A percentile compares a stretch with the other conserved stretches of the same genome.
Conservation (phyloP, 2,329 filamentous ascomycete species). For the Calonectria pseudoturangicola region DNA sequence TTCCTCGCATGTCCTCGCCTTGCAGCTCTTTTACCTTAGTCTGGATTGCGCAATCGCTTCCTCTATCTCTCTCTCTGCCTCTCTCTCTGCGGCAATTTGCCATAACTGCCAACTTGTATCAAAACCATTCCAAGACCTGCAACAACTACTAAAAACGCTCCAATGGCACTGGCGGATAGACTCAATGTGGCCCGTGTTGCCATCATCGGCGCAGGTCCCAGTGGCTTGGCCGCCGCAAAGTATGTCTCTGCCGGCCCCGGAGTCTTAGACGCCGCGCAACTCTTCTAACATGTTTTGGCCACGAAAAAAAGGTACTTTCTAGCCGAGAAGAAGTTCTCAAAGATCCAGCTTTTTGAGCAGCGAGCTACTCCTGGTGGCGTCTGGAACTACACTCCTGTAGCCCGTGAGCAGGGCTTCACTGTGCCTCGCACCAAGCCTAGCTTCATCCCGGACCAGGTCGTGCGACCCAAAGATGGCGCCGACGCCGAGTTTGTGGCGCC, state of each 20-base stretch:
- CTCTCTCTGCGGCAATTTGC: conserved; percentile 19
- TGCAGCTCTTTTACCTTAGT: conserved; percentile 11
- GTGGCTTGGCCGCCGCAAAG: conserved; percentile 77
- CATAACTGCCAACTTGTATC: background rate
- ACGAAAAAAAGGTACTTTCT: conserved; percentile 75
- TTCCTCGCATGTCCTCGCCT: background rate
- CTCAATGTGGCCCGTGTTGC: conserved; percentile 71
- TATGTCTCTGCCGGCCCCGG: conserved; percentile 42
- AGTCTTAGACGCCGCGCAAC: no score
- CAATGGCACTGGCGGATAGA: conserved; percentile 49
- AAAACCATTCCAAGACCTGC: background rate
- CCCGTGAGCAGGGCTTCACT: conserved; percentile 53
- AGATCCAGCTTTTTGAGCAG: conserved; percentile 83
- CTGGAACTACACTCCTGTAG: conserved; percentile 78
- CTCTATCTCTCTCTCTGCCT: no score
- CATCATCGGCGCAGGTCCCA: conserved; percentile 84
- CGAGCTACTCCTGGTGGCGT: conserved; percentile 78
- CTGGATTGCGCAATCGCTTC: conserved; percentile 16
- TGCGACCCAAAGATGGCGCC: conserved; percentile 50
- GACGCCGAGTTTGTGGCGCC: conserved; percentile 78
- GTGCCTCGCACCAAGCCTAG: conserved; percentile 58
- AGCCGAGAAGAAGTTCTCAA: conserved; percentile 77
- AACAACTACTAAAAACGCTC: background rate
- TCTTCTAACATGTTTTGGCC: conserved; percentile 14
- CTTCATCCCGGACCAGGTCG: conserved; percentile 65